Evolutionary conservation across 345 rosid species (phyloP).

Genomic region (Linum usitatissimum): DNA sequence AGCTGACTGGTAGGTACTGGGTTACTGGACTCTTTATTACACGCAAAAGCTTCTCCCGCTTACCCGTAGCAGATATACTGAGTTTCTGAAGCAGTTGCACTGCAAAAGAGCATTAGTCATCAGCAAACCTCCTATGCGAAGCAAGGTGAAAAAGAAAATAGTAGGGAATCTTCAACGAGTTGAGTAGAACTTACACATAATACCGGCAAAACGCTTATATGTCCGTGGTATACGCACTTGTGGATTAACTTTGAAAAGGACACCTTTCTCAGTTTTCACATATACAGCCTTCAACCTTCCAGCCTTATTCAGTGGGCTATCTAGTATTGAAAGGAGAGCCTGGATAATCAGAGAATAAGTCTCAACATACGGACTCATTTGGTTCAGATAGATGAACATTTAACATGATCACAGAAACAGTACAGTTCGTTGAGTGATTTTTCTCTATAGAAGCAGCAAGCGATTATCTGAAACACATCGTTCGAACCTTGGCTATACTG

Average conservation of each 20-base stretch:
- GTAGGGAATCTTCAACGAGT: background rate
- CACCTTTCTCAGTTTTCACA: conserved; percentile 77
- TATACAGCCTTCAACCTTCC: conserved; percentile 71
- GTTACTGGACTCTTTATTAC: conserved; percentile 73
- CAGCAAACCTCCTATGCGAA: background rate
- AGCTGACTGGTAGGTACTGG: conserved; percentile 49
- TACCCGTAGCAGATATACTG: conserved; percentile 60
- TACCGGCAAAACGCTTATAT: conserved; percentile 66
- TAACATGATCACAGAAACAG: background rate
- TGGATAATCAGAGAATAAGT: conserved; percentile 4
- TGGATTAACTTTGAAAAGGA: conserved; percentile 77
- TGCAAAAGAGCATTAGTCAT: conserved; percentile 13
- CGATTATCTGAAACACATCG: background rate
- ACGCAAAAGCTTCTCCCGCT: conserved; percentile 68
- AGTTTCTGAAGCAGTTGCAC: conserved; percentile 84
- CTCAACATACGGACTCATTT: background rate
- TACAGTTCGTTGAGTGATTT: background rate
- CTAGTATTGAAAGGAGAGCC: conserved; percentile 73
- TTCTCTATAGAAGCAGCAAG: background rate
- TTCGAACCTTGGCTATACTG: background rate
- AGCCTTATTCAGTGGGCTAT: conserved; percentile 81
- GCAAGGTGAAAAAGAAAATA: background rate
- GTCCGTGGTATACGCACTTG: conserved; percentile 88
- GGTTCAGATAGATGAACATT: background rate
- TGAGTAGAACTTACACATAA: conserved; percentile 53